Evolutionary conservation across 371 early-diverging fungal species (phyloP).

Genomic region (Choanephora cucurbitarum): DNA sequence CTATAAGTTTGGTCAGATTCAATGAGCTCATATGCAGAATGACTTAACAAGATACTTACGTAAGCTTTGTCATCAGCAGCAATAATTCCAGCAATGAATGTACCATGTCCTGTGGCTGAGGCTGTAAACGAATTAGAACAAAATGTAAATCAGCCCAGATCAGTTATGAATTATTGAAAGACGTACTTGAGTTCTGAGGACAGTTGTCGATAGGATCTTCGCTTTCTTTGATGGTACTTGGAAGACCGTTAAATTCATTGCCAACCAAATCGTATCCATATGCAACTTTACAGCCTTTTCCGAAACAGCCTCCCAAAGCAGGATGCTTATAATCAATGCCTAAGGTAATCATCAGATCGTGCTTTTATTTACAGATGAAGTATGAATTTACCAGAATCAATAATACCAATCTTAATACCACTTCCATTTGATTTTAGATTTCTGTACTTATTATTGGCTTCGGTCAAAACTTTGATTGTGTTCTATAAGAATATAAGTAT

Average conservation of each 20-base stretch:
- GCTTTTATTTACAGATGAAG: not conserved
- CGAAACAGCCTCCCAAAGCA: conserved; percentile 73
- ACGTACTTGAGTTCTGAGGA: conserved; percentile 27
- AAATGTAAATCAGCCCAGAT: not conserved
- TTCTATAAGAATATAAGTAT: conserved; percentile 15
- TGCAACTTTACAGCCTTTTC: conserved; percentile 58
- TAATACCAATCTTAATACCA: conserved; percentile 40
- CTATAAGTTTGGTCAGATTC: too few relatives aligned
- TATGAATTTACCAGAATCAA: conserved; percentile 39
- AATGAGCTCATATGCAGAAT: not conserved
- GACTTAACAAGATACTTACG: conserved; percentile 15
- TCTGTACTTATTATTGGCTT: conserved; percentile 18
- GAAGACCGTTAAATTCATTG: conserved; percentile 40
- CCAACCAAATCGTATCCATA: conserved; percentile 71
- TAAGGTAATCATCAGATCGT: not conserved
- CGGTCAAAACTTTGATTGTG: conserved; percentile 25
- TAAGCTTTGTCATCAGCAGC: conserved; percentile 52
- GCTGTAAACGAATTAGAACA: conserved; percentile 21
- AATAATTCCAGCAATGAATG: conserved; percentile 59
- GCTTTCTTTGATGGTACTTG: conserved; percentile 20
- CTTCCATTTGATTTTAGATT: conserved; percentile 25
- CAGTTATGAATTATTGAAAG: not conserved
- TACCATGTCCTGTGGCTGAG: conserved; percentile 42
- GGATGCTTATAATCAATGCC: conserved; percentile 71
- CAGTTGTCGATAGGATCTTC: conserved; percentile 42